Percentiles rank a stretch among this genome's conserved stretches.
Evolutionary conservation across 257 asterid genomes (phyloP).

Genomic region (Petunia axillaris): DNA sequence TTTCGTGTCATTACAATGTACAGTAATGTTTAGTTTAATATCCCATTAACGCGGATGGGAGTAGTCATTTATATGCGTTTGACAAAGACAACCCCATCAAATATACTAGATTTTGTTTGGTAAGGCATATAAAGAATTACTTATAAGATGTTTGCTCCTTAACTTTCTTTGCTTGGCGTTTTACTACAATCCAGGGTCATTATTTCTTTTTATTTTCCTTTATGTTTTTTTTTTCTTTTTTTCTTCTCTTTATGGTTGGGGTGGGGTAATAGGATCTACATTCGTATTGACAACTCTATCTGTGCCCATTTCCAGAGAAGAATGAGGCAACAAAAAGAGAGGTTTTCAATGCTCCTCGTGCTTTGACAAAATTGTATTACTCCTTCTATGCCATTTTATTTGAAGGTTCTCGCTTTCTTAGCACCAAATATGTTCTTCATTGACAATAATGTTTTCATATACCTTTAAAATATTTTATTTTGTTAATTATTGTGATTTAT

Average conservation of each 20-base stretch:
- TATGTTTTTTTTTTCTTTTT: background rate
- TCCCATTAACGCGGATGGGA: background rate
- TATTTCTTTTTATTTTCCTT: background rate
- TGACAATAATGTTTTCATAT: too few relatives aligned
- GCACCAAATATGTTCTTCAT: too few relatives aligned
- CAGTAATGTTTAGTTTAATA: background rate
- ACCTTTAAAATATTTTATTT: too few relatives aligned
- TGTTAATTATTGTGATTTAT: too few relatives aligned
- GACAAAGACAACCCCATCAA: background rate
- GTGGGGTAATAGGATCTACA: background rate
- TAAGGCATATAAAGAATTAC: background rate
- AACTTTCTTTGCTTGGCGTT: background rate
- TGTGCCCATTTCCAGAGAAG: background rate
- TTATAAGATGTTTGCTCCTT: background rate
- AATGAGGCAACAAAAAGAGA: too few relatives aligned
- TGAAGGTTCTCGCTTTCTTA: too few relatives aligned
- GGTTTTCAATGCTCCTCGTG: background rate
- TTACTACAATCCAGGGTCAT: background rate
- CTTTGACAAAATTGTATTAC: background rate
- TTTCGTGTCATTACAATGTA: background rate
- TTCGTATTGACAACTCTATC: constrained; percentile 11
- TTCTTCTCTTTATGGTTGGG: background rate
- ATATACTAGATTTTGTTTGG: background rate
- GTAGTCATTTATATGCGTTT: constrained; percentile 3
- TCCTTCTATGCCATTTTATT: too few relatives aligned